Evolutionary conservation across 179 eudicot genomes (phyloP).

Genomic region (Corrigiola litoralis): DNA sequence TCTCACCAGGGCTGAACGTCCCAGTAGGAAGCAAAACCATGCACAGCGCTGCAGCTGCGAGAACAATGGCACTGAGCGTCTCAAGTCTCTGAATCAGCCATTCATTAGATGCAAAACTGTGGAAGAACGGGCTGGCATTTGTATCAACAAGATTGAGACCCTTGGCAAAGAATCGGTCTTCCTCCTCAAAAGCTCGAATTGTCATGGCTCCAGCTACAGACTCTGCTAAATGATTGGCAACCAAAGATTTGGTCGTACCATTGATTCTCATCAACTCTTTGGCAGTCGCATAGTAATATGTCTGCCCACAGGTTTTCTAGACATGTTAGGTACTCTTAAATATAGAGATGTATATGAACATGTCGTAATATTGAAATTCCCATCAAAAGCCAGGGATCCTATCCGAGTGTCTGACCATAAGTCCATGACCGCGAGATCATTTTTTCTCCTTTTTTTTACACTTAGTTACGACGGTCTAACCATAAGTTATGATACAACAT

Average conservation of each 20-base stretch:
- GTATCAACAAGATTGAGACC: conserved; percentile 55
- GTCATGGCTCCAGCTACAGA: conserved; percentile 62
- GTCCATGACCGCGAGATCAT: too few relatives aligned
- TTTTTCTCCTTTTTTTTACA: too few relatives aligned
- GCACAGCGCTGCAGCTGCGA: conserved; percentile 61
- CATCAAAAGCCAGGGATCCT: too few relatives aligned
- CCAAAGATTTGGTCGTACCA: conserved; percentile 75
- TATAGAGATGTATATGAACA: not conserved
- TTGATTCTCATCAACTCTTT: conserved; percentile 75
- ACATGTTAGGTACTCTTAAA: not conserved
- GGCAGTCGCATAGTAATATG: conserved; percentile 60
- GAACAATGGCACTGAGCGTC: conserved; percentile 51
- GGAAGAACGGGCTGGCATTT: conserved; percentile 67
- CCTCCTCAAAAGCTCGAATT: conserved; percentile 72
- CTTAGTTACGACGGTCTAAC: too few relatives aligned
- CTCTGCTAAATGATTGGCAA: conserved; percentile 76
- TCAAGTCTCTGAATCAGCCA: conserved; percentile 80
- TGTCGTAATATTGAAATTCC: not conserved
- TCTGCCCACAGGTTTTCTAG: conserved; percentile 28
- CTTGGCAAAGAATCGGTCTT: conserved; percentile 62
- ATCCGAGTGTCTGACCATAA: too few relatives aligned
- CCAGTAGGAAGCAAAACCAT: conserved; percentile 76
- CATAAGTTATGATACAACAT: too few relatives aligned
- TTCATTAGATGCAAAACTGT: conserved; percentile 68
- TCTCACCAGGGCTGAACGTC: conserved; percentile 63